A percentile compares a stretch with the other conserved stretches of the same genome.
Evolutionary conservation across 176 grass and related monocot species (phyloP).

Genomic region (sorghum (Sorghum bicolor)): DNA sequence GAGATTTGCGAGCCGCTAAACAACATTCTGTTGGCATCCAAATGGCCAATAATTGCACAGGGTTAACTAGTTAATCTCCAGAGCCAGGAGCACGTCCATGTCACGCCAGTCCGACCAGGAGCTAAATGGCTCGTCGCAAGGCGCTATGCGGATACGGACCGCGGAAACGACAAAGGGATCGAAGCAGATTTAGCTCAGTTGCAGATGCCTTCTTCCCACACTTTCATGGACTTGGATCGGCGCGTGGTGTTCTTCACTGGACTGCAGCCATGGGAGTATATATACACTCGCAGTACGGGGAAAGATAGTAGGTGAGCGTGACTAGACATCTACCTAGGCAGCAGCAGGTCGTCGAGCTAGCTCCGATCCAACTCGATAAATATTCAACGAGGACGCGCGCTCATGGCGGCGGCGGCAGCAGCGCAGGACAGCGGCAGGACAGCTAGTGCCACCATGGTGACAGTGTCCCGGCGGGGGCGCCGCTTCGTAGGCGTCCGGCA

Average conservation of each 20-base stretch:
- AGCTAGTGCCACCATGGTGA: not conserved
- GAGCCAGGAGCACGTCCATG: conserved; percentile 11
- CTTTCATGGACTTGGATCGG: not conserved
- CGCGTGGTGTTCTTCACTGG: not conserved
- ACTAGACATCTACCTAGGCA: not conserved
- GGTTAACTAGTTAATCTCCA: not conserved
- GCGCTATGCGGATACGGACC: not conserved
- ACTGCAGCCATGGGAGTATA: conserved; percentile 28
- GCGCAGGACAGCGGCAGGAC: conserved; percentile 27
- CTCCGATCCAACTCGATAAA: not conserved
- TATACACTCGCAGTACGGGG: conserved; percentile 18
- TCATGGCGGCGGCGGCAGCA: conserved; percentile 46
- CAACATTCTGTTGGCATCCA: conserved; percentile 32
- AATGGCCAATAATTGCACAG: conserved; percentile 43
- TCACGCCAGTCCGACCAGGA: conserved; percentile 29
- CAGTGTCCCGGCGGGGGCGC: not conserved
- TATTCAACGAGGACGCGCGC: not conserved
- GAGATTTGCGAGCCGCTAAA: not conserved
- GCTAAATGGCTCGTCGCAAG: conserved; percentile 30
- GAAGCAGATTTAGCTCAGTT: conserved; percentile 1
- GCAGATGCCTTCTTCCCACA: conserved; percentile 38
- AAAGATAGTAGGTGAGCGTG: not conserved
- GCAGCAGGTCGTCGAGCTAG: not conserved
- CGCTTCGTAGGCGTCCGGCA: conserved; percentile 57
- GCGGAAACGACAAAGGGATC: conserved; percentile 29